A percentile compares a stretch with the other conserved stretches of the same genome.
Conservation (phyloP, 768 basidiomycete species). For the Pulveroboletus frians region DNA sequence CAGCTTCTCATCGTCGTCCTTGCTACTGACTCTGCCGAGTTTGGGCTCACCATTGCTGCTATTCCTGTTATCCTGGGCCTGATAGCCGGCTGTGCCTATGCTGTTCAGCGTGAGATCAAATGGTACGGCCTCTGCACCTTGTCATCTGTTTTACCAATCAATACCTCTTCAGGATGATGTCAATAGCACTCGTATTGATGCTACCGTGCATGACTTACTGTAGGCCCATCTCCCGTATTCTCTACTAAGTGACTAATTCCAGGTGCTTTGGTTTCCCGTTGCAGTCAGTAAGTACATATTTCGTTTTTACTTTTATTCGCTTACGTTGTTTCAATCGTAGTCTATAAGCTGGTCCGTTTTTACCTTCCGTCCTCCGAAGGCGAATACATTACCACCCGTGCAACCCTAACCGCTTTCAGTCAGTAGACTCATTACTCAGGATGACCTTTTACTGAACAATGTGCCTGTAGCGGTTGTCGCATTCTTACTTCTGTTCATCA, state of each 20-base stretch:
- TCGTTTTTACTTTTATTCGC: background rate
- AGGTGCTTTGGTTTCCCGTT: background rate
- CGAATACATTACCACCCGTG: constrained; percentile 68
- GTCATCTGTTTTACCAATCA: background rate
- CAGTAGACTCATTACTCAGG: constrained; percentile 20
- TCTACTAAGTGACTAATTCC: constrained; percentile 1
- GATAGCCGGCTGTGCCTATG: constrained; percentile 58
- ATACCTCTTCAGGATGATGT: constrained; percentile 51
- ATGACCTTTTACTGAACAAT: background rate
- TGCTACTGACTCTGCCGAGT: constrained; percentile 59
- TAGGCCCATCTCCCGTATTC: constrained; percentile 35
- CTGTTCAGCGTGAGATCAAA: constrained; percentile 77
- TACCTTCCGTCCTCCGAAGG: constrained; percentile 53
- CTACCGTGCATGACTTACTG: constrained; percentile 72
- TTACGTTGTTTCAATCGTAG: constrained; percentile 31
- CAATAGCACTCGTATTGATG: constrained; percentile 68
- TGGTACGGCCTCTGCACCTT: constrained; percentile 41
- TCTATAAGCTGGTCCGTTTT: constrained; percentile 84
- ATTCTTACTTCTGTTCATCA: constrained; percentile 67
- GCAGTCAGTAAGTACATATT: constrained; percentile 26
- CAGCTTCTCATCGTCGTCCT: constrained; percentile 82
- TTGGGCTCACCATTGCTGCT: constrained; percentile 75
- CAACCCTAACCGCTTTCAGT: constrained; percentile 81
- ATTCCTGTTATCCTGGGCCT: constrained; percentile 74
- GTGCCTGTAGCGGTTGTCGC: constrained; percentile 58